Conservation (phyloP, 441 rosid species). For the Erodium moschatum region DNA sequence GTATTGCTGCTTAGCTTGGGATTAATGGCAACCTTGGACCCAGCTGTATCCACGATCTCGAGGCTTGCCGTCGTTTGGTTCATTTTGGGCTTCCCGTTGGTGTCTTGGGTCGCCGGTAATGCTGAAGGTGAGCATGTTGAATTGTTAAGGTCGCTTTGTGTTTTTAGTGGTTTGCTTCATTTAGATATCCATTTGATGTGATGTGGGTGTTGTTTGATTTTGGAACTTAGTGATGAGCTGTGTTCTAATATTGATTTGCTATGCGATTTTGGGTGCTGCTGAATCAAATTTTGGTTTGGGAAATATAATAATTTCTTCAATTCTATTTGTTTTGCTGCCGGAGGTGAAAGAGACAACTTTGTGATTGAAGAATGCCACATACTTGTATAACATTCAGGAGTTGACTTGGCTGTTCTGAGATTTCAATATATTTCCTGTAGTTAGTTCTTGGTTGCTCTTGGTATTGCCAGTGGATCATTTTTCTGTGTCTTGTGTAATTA, state of each 20-base stretch:
- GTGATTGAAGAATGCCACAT: conserved; percentile 7
- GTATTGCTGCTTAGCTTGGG: conserved; percentile 5
- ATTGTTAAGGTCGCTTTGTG: background rate
- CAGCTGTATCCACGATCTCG: background rate
- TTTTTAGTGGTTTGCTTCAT: background rate
- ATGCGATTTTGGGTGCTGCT: background rate
- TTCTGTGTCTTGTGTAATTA: no score
- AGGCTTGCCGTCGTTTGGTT: background rate
- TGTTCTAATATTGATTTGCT: background rate
- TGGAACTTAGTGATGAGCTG: background rate
- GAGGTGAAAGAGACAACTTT: background rate
- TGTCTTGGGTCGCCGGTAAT: background rate
- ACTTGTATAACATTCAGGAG: background rate
- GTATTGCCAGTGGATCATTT: background rate
- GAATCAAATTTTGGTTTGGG: conserved; percentile 2
- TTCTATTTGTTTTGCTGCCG: background rate
- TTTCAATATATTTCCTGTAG: background rate
- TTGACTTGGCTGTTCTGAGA: conserved; percentile 7
- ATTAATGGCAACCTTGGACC: background rate
- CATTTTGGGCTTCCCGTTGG: background rate
- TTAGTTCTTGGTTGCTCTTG: background rate
- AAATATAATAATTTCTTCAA: conserved; percentile 1
- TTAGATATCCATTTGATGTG: background rate
- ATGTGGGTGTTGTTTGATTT: conserved; percentile 7
- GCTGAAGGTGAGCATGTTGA: conserved; percentile 1